phyloP scores from a whole-genome alignment of 352 stramenopile species.

The Blastocystis sp. region DNA sequence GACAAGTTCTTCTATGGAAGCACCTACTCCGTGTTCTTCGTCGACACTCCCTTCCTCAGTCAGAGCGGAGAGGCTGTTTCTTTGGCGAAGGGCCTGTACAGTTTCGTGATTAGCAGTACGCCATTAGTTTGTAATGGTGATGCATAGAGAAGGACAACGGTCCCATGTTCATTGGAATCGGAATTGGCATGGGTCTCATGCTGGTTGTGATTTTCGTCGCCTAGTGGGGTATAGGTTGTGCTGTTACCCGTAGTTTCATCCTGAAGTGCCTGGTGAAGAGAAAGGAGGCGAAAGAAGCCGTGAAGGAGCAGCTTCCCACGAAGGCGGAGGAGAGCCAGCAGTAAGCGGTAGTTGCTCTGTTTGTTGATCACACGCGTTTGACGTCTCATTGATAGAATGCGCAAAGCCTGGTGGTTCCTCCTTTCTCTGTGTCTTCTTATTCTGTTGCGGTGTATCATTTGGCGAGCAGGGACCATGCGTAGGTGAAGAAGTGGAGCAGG shows the following conservation, averaged over 20 bases:
- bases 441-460: neutral
- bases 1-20: constrained; percentile 47
- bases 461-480: neutral
- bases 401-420: neutral
- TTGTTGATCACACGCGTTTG: constrained; percentile 11
- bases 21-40: constrained; percentile 61
- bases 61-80: neutral
- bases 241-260: constrained; percentile 60
- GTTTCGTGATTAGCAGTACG: constrained; percentile 40
- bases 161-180: constrained; percentile 63
- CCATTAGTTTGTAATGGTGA: neutral
- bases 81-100: constrained; percentile 23
- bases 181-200: constrained; percentile 63
- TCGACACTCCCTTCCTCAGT: constrained; percentile 17
- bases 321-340: neutral
- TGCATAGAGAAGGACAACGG: constrained; percentile 57
- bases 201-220: constrained; percentile 57
- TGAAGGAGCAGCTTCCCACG: constrained; percentile 8
- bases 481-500: constrained; percentile 18
- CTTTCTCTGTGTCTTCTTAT: constrained; percentile 10
- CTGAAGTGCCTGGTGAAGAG: constrained; percentile 60
- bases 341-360: constrained; percentile 28
- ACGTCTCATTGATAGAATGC: constrained; percentile 15
- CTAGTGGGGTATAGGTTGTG: neutral
- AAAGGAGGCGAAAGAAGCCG: constrained; percentile 56